Base-by-base conservation (phyloP, 108 stramenopile species). In the Bacterosira constricta region DNA sequence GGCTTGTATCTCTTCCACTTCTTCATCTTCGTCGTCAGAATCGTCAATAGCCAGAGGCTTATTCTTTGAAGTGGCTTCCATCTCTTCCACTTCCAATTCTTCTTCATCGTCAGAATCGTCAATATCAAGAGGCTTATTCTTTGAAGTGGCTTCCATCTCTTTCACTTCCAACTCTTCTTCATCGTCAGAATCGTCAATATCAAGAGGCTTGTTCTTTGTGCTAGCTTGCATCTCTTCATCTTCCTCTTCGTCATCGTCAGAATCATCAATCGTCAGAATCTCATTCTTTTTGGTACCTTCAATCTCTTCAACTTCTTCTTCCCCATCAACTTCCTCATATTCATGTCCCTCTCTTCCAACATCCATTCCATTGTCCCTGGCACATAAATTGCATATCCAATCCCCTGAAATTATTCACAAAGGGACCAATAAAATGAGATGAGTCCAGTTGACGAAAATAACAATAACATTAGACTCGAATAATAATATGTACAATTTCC, bases 381-480 rank as follows among this genome's bases (percentile, higher is more conserved):
- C 88, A 76, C 88, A 89, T 23, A 34, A 39, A 13, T 64, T 63
- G 61, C 88, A 89, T 30, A 89, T 83, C 88, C 86, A 89, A 27
- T 89, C 86, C 6, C 88, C 88, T 77, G 18, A 29, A 47, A 27
- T 37, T 27, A 57, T 55, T 39, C 38, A 6, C 6, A 27, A 38
- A 42, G 42, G 44, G 23, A 25, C 5, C 38, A 27, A 9, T 29
- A 26, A 12, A 15, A 13, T 0, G 8, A 20, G 51, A 50, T 11
- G 12, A 44, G 11, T 23, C 18, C 15, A 57, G 15, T 51, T 25
- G 20, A 50, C 27, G 52, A 3, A 9, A 12, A 30, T 4, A 29
- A 10, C 15, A n/a, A n/a, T n/a, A n/a, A n/a, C n/a, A n/a, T n/a
- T n/a, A n/a, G n/a, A n/a, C n/a, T n/a, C n/a, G n/a, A n/a, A n/a